Conservation (phyloP, 768 basidiomycete genomes). For the Psilocybe azurescens region DNA sequence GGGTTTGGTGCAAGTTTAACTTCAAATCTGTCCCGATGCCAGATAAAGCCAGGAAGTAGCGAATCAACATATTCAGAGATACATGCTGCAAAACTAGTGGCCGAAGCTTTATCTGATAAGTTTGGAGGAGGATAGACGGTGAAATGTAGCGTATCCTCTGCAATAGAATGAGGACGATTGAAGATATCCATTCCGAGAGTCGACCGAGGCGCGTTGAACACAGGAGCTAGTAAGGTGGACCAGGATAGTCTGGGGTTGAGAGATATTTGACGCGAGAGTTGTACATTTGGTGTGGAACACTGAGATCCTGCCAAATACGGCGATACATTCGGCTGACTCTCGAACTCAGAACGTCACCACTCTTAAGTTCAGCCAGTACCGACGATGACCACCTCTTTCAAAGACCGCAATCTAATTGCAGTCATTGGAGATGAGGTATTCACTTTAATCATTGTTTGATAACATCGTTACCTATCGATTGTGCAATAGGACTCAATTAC, state of each 20-base stretch:
- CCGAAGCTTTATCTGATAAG: constrained; percentile 62
- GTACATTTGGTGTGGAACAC: neutral
- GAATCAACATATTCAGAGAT: constrained; percentile 61
- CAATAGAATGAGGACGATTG: constrained; percentile 75
- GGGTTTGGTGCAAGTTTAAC: constrained; percentile 65
- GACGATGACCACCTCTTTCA: constrained; percentile 64
- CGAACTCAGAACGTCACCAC: neutral
- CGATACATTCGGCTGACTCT: constrained; percentile 10
- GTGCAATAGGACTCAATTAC: constrained; percentile 89
- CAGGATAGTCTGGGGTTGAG: neutral
- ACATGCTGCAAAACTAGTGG: constrained; percentile 69
- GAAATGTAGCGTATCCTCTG: constrained; percentile 88
- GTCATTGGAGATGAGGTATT: constrained; percentile 97
- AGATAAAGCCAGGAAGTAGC: constrained; percentile 66
- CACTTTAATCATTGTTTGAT: neutral
- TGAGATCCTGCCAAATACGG: constrained; percentile 18
- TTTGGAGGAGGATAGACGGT: constrained; percentile 65
- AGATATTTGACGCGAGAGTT: neutral
- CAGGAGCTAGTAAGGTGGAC: neutral
- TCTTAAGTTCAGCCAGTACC: constrained; percentile 3
- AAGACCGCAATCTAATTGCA: constrained; percentile 88
- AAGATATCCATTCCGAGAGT: constrained; percentile 62
- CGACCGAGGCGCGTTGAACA: neutral
- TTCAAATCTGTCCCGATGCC: constrained; percentile 87
- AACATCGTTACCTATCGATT: constrained; percentile 14